Base-by-base conservation (phyloP, 495 filamentous ascomycete genomes). In the Penicillium salamii region DNA sequence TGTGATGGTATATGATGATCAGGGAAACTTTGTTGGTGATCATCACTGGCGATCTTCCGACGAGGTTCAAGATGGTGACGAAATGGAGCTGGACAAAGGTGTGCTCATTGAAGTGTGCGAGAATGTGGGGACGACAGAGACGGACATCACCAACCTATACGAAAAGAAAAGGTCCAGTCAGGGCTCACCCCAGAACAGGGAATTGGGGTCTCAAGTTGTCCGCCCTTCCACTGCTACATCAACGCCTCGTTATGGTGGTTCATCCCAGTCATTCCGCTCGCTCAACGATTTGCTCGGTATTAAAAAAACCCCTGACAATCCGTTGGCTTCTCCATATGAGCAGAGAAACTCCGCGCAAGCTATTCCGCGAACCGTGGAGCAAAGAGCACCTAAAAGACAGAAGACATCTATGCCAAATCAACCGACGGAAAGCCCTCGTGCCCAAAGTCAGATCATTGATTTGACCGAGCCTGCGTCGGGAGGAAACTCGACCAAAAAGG, bases 1-100 rank as follows among this genome's bases (percentile, higher is more conserved):
- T 3, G 72, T 90, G 32, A 95, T 97, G 91, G 87, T 93, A 17
- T 92, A 92, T 57, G 91, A 97, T 62, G 82, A 83, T 13, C 70
- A 76, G 14, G 79, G 88, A 0, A 89, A 93, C 65, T 88, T 84
- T 53, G 76, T 96, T 21, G 91, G 90, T 7, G 91, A 97, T 59
- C 81, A 80, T 20, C 89, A 96, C 60, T 93, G 87, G 88, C 81
- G 80, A 32, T 77, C 85, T 17, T 76, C 77, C 39, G 79, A 76
- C 40, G 75, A 78, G 8, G 59, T 88, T 3, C 78, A 86, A 23
- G 85, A 84, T 51, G 91, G 91, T 13, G 90, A 95, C 54, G 90
- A 96, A 58, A 58, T 97, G 19, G 76, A 84, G 49, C 73, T 96
- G 50, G 90, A 97, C 37, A 83, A 84, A 52, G 84, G 83, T 7